phyloP scores from a whole-genome alignment of 495 filamentous ascomycete species.

The Podospora anserina region DNA sequence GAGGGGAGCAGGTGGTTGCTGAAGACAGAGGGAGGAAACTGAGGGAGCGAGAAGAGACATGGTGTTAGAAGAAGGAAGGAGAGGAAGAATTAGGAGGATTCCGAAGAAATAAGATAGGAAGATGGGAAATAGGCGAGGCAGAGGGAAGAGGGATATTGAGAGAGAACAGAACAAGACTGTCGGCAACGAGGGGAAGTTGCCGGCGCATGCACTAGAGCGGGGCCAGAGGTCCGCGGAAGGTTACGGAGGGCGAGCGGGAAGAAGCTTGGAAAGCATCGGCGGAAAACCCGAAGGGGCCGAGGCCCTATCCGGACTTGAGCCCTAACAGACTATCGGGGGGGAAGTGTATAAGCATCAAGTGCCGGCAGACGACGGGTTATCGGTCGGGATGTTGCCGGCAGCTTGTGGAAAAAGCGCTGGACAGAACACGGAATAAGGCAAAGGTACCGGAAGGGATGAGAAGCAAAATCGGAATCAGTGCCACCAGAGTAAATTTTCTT shows the following conservation, averaged over 20 bases:
- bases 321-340: neutral
- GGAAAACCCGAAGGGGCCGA: neutral
- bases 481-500: no score
- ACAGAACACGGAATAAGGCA: no score
- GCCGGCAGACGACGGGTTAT: no score
- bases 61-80: no score
- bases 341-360: neutral
- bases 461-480: no score
- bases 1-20: no score
- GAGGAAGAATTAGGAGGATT: neutral
- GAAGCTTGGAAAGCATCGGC: neutral
- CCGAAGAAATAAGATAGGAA: neutral
- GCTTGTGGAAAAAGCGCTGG: no score
- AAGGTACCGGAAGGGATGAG: no score
- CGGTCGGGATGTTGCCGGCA: no score
- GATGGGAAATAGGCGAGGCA: neutral
- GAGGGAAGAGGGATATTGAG: neutral
- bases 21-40: no score
- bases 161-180: neutral
- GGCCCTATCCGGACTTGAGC: neutral
- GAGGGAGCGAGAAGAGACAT: no score
- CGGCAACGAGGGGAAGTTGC: neutral
- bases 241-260: neutral
- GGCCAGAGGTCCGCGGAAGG: neutral
- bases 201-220: neutral